These are phyloP conservation scores for Suillus brevipes DNA, from an alignment of 768 basidiomycete species.

Conservation along the genomic window DNA sequence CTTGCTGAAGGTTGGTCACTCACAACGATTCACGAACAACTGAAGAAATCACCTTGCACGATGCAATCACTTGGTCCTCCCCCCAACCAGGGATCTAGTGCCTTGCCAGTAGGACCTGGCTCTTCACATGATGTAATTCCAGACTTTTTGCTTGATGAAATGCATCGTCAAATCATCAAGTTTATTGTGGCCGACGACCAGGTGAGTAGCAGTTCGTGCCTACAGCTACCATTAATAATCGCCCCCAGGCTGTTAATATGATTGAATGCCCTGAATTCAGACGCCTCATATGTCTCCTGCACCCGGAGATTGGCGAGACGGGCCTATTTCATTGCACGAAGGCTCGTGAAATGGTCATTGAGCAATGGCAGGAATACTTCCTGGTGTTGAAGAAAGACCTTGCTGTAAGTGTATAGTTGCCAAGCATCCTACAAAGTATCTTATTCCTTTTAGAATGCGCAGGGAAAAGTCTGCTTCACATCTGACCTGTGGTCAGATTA, in stretches of 20 bases:
- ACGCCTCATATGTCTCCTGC: slow-evolving; percentile 24
- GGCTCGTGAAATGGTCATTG: slow-evolving; percentile 21
- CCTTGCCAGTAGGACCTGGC: background rate
- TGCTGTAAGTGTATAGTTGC: slow-evolving; percentile 17
- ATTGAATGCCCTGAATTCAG: slow-evolving; percentile 27
- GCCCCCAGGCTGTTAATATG: slow-evolving; percentile 5
- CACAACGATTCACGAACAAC: background rate
- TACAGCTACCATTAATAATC: background rate
- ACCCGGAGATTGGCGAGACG: slow-evolving; percentile 22
- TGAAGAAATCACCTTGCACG: background rate
- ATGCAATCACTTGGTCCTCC: background rate
- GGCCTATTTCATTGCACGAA: slow-evolving; percentile 30
- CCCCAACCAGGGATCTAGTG: background rate
- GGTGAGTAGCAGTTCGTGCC: background rate
- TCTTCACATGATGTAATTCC: no score
- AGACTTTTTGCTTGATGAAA: no score
- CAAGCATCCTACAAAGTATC: no score
- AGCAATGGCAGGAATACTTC: slow-evolving; percentile 24
- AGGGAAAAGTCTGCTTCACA: no score
- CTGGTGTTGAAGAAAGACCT: slow-evolving; percentile 22
- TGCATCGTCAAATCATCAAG: no score
- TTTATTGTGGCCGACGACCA: no score
- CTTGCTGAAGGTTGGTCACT: background rate
- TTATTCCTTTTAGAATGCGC: no score
- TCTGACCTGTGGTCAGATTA: no score